phyloP scores from a whole-genome alignment of 176 grass and related monocot species.

The Triticum timopheevii region DNA sequence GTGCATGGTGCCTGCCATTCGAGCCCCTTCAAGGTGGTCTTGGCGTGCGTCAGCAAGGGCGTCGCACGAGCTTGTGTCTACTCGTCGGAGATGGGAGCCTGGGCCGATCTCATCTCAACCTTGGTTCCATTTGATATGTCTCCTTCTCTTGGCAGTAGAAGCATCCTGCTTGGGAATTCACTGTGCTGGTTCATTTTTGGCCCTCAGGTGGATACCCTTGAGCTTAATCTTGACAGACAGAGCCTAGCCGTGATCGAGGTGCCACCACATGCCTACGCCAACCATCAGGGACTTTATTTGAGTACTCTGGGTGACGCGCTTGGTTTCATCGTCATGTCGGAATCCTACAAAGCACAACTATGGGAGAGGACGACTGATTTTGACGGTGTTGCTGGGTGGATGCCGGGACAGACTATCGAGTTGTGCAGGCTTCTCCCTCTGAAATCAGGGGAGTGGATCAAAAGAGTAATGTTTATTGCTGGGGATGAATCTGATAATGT shows the following conservation, averaged over 20 bases:
- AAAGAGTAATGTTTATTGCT: not conserved
- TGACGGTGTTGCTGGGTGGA: constrained; percentile 4
- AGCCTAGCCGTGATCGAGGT: not conserved
- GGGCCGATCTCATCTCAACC: not conserved
- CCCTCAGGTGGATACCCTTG: not conserved
- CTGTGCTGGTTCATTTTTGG: not conserved
- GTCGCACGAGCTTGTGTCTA: not conserved
- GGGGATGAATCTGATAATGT: not conserved
- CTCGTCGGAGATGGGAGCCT: not conserved
- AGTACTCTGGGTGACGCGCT: not conserved
- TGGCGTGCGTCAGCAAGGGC: not conserved
- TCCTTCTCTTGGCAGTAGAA: not conserved
- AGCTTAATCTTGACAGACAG: not conserved
- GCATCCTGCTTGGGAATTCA: not conserved
- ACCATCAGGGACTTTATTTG: not conserved
- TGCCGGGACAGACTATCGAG: not conserved
- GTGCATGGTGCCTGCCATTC: too few species aligned
- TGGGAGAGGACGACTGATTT: not conserved
- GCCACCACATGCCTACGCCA: not conserved
- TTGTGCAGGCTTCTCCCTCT: not conserved
- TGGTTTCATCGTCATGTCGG: not conserved
- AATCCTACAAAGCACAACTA: not conserved
- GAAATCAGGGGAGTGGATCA: not conserved
- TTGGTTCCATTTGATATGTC: not conserved
- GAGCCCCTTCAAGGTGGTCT: too few species aligned